Conservation (phyloP, 805 yeast species). For the Myxozyma neotropica region DNA sequence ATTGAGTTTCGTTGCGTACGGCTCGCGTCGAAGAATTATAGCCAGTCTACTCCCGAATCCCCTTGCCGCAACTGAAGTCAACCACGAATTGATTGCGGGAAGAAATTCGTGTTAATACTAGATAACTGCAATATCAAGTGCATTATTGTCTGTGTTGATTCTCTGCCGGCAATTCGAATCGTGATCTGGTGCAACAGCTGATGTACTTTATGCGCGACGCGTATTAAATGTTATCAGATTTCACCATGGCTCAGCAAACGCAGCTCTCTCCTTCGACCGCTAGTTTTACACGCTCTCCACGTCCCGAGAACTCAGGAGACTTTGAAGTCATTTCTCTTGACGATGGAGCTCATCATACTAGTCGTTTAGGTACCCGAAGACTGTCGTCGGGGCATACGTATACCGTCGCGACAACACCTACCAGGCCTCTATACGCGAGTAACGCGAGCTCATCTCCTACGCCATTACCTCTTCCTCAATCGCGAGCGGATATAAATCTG, state of each 20-base stretch:
- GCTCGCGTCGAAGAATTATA: not conserved
- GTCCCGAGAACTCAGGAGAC: conserved; percentile 9
- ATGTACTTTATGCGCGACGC: not conserved
- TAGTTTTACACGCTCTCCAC: not conserved
- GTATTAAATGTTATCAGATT: too few relatives aligned
- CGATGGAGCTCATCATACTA: not conserved
- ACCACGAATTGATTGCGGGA: too few relatives aligned
- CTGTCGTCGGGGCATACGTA: not conserved
- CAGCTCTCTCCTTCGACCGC: not conserved
- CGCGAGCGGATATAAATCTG: not conserved
- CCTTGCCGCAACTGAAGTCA: not conserved
- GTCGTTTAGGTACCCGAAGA: not conserved
- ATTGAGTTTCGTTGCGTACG: not conserved
- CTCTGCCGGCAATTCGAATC: too few relatives aligned
- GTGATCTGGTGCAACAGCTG: too few relatives aligned
- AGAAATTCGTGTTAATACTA: too few relatives aligned
- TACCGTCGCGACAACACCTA: not conserved
- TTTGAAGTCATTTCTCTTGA: conserved; percentile 26
- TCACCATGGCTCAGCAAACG: not conserved
- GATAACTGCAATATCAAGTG: too few relatives aligned
- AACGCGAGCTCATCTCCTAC: not conserved
- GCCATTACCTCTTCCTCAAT: not conserved
- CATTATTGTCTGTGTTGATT: too few relatives aligned
- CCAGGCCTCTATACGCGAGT: not conserved
- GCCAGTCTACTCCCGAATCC: not conserved